These are phyloP conservation scores for Blastobotrys peoriensis DNA, from an alignment of 805 yeast genomes.

Conservation along the genomic window DNA sequence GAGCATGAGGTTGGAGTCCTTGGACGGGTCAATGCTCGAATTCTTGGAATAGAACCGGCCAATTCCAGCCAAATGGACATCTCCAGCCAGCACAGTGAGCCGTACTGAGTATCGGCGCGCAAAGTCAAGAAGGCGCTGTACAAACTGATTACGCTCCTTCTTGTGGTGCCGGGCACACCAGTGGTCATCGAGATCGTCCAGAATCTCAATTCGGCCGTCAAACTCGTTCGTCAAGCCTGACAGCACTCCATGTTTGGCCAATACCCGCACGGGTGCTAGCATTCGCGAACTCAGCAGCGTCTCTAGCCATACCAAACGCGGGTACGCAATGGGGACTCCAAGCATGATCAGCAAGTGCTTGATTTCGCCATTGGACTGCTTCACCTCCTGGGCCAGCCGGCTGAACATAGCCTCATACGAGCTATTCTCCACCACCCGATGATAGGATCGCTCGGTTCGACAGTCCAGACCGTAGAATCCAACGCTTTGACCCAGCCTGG, in stretches of 20 bases:
- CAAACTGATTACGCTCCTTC: constrained; percentile 67
- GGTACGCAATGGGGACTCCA: constrained; percentile 94
- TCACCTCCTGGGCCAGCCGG: constrained; percentile 53
- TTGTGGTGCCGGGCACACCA: constrained; percentile 93
- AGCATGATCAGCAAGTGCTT: constrained; percentile 77
- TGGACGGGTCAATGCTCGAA: constrained; percentile 49
- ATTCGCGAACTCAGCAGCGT: constrained; percentile 49
- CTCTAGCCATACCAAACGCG: constrained; percentile 89
- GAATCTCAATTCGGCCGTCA: constrained; percentile 83
- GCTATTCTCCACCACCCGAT: constrained; percentile 45
- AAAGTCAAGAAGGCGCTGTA: constrained; percentile 56
- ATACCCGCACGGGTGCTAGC: constrained; percentile 56
- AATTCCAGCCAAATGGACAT: constrained; percentile 83
- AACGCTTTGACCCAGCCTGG: constrained; percentile 68
- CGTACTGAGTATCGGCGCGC: constrained; percentile 62
- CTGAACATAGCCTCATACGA: constrained; percentile 59
- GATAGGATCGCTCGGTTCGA: constrained; percentile 76
- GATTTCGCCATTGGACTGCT: constrained; percentile 44
- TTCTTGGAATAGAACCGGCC: constrained; percentile 63
- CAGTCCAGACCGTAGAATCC: constrained; percentile 82
- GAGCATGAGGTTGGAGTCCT: constrained; percentile 59
- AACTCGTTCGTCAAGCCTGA: constrained; percentile 82
- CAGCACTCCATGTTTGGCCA: constrained; percentile 43
- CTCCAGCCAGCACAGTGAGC: constrained; percentile 83
- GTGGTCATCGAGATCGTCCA: constrained; percentile 92